Evolutionary conservation across 345 rosid species (phyloP).

Genomic region (Draba incana): DNA sequence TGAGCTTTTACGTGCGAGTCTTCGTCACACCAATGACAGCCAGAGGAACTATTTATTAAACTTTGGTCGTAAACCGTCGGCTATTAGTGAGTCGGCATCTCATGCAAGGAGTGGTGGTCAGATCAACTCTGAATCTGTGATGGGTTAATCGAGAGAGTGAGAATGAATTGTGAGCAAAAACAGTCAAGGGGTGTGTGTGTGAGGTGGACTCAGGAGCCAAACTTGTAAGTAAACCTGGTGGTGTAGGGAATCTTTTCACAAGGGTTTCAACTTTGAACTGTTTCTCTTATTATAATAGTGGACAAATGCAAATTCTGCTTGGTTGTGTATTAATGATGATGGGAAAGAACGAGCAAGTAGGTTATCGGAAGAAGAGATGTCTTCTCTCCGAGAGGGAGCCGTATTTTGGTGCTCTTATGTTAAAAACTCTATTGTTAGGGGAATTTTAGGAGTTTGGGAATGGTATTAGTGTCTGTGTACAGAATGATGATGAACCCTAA

Average conservation of each 20-base stretch:
- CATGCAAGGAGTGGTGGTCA: conserved; percentile 56
- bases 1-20: conserved; percentile 93
- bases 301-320: conserved; percentile 43
- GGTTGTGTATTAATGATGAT: conserved; percentile 53
- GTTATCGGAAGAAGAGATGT: conserved; percentile 38
- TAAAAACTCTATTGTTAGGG: conserved; percentile 40
- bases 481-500: conserved; percentile 36
- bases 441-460: conserved; percentile 20
- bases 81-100: conserved; percentile 48
- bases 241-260: conserved; percentile 41
- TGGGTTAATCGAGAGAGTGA: conserved; percentile 46
- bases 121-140: conserved; percentile 76
- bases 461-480: conserved; percentile 30
- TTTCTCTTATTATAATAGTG: conserved; percentile 22
- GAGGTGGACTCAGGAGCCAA: conserved; percentile 42
- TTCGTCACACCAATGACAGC: conserved; percentile 78
- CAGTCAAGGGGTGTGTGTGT: conserved; percentile 19
- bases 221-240: conserved; percentile 45
- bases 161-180: conserved; percentile 25
- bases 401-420: conserved; percentile 63
- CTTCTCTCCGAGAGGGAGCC: conserved; percentile 51
- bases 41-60: conserved; percentile 78
- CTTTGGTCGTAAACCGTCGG: conserved; percentile 71
- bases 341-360: conserved; percentile 38
- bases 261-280: conserved; percentile 38